Percentiles rank a stretch among this genome's conserved stretches.
These are phyloP conservation scores for Metarhizium robertsii DNA, from an alignment of 2,329 filamentous ascomycete genomes.

Conservation along the genomic window DNA sequence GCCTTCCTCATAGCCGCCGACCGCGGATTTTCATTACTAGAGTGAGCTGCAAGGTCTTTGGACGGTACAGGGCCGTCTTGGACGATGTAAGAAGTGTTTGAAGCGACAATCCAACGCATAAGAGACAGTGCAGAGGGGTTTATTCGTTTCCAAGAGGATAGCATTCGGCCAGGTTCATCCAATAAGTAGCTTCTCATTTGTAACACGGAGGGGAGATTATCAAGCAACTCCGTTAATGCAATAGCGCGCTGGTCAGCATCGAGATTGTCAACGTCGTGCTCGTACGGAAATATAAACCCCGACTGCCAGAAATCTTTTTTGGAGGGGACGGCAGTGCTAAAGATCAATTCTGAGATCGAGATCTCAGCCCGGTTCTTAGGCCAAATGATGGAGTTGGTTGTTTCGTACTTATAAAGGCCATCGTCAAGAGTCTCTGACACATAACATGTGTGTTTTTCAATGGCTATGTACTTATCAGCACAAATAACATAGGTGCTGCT, in stretches of 20 bases:
- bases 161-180: conserved; percentile 23
- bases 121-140: conserved; percentile 57
- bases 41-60: neutral
- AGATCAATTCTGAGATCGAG: neutral
- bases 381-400: too few species aligned
- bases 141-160: conserved; percentile 44
- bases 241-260: conserved; percentile 1
- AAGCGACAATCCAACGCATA: conserved; percentile 81
- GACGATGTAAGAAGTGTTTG: conserved; percentile 78
- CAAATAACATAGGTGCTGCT: too few species aligned
- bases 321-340: neutral
- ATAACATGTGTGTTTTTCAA: too few species aligned
- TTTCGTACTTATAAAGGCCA: too few species aligned
- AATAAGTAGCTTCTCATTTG: conserved; percentile 44
- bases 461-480: too few species aligned
- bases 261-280: conserved; percentile 15
- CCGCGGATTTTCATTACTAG: too few species aligned
- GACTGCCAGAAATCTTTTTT: conserved; percentile 7
- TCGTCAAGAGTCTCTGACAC: too few species aligned
- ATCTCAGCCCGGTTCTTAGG: neutral
- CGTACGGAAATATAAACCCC: conserved; percentile 15
- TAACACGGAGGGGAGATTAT: conserved; percentile 50
- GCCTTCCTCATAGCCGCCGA: too few species aligned
- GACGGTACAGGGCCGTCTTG: conserved; percentile 39
- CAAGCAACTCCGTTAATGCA: conserved; percentile 36